These are phyloP conservation scores for Acacia pycnantha DNA, from an alignment of 331 rosid species.

Conservation along the genomic window DNA sequence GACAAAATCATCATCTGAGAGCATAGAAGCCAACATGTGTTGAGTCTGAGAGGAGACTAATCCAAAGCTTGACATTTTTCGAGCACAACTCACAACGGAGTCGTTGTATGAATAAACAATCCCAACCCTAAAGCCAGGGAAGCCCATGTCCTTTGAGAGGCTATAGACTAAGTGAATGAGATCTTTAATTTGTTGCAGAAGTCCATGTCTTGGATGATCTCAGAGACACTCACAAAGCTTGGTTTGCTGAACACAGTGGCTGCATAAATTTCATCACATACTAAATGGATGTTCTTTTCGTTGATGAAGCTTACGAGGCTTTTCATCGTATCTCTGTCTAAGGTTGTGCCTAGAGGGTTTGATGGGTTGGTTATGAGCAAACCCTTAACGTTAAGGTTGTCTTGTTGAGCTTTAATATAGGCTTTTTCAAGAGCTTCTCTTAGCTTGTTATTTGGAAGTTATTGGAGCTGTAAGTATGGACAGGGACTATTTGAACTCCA, in stretches of 20 bases:
- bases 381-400: not conserved
- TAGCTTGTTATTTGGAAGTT: not conserved
- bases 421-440: not conserved
- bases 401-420: not conserved
- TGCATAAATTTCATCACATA: conserved; percentile 1
- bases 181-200: not conserved
- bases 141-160: not conserved
- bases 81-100: not conserved
- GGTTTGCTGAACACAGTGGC: not conserved
- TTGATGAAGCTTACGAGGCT: not conserved
- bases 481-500: not conserved
- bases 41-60: not conserved
- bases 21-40: not conserved
- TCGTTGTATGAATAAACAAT: not conserved
- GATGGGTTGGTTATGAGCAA: conserved; percentile 6
- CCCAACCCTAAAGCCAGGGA: not conserved
- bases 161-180: conserved; percentile 9
- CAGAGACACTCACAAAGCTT: not conserved
- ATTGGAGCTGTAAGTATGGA: not conserved
- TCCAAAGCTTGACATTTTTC: conserved; percentile 5
- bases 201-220: not conserved
- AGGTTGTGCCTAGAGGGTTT: not conserved
- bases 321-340: not conserved
- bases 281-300: not conserved
- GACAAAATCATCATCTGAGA: not conserved